phyloP scores from a whole-genome alignment of 2,329 filamentous ascomycete species.

The Colletotrichum lentis region DNA sequence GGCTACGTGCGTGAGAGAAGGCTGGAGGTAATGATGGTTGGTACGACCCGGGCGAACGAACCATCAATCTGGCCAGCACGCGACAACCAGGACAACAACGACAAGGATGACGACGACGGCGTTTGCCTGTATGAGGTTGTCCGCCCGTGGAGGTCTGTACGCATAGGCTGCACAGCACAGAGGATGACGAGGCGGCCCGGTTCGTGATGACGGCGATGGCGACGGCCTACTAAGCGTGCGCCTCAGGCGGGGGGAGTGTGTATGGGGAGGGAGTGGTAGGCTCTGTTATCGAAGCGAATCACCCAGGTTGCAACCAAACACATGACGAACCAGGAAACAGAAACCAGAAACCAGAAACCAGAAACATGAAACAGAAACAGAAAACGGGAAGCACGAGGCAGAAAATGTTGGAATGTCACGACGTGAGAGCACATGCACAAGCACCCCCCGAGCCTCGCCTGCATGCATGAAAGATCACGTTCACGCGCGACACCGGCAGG shows the following conservation, averaged over 20 bases:
- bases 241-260: not conserved
- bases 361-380: not conserved
- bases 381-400: not conserved
- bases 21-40: conserved; percentile 1
- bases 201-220: not conserved
- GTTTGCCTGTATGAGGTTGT: conserved; percentile 3
- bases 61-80: not conserved
- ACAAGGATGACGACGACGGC: not conserved
- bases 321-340: not conserved
- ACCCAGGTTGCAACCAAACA: not conserved
- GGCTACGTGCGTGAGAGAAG: not conserved
- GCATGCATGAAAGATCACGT: conserved; percentile 35
- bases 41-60: not conserved
- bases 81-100: not conserved
- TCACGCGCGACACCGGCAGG: conserved; percentile 9
- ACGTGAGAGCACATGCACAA: not conserved
- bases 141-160: not conserved
- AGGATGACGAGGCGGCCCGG: conserved; percentile 11
- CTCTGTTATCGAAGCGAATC: conserved; percentile 3
- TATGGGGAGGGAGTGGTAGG: conserved; percentile 10
- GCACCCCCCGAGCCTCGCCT: conserved; percentile 13
- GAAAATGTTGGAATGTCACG: not conserved
- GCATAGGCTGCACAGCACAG: conserved; percentile 1
- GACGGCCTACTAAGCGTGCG: not conserved
- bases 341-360: not conserved